Base-by-base conservation (phyloP, 306 rosid species). In the Pachyrhizus erosus region DNA sequence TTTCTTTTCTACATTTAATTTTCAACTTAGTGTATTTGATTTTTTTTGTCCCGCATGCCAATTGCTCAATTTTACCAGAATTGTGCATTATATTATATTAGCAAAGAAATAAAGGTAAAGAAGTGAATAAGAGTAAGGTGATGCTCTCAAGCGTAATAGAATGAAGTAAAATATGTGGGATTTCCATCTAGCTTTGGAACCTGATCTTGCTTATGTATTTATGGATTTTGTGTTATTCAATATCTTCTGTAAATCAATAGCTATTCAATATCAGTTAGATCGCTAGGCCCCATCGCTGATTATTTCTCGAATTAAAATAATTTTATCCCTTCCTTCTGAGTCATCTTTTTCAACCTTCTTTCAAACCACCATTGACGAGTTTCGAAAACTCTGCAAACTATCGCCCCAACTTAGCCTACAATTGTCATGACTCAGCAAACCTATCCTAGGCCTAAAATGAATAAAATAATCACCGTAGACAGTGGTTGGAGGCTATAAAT, bases 11-110 rank as follows among this genome's bases (percentile, higher is more conserved):
- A 51, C 80, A 84, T 72, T 65, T 34, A 64, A 80, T 76, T 87
- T 18, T 52, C 82, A 73, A 55, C 79, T 82, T 80, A 55, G 57
- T 39, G 27, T 40, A 73, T 54, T 58, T 67, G 84, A 82, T 75
- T 11, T 75, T 82, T 46, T 73, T 18, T 79, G 23, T 37, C 73
- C 14, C 10, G 79, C 76, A 68, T 84, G 79, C 29, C 62, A 77
- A 51, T 82, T 6, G 76, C 65, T 77, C n/a, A 2, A 66, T 57
- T 66, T 64, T 68, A 81, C 54, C 46, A 39, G 48, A 84, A 61
- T 40, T 76, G 31, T 84, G 71, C 24, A 67, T 34, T 66, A 49
- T 80, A 39, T 61, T 49, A 54, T 18, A 57, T 80, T 46, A 73
- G 70, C 26, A 66, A 64, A 18, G 5, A 67, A 72, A 62, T 65